Percentiles rank a stretch among this genome's conserved stretches.
Conservation (phyloP, 1,284 basidiomycete species). For the Sanguinoderma infundibulare region DNA sequence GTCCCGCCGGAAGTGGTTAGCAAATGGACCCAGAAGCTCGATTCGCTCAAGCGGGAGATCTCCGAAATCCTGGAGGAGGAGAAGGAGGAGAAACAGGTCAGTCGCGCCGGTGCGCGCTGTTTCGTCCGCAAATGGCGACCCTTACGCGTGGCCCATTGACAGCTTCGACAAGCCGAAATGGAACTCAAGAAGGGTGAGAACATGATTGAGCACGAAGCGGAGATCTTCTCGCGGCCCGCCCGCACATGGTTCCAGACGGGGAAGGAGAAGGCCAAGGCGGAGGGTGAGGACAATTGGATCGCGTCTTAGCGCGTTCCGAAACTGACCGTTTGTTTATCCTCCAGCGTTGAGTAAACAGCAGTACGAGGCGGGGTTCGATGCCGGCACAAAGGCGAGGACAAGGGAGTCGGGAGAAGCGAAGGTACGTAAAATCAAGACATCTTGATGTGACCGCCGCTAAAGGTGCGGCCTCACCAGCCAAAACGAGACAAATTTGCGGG, state of each 20-base stretch:
- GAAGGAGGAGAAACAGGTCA: constrained; percentile 91
- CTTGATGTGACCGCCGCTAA: constrained; percentile 21
- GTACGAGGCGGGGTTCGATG: constrained; percentile 61
- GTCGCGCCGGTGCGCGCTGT: constrained; percentile 27
- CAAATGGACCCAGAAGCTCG: constrained; percentile 76
- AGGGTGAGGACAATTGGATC: constrained; percentile 56
- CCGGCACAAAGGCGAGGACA: constrained; percentile 28
- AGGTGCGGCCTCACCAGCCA: constrained; percentile 37
- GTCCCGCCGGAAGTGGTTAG: constrained; percentile 81
- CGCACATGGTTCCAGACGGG: constrained; percentile 97
- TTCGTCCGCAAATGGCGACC: constrained; percentile 5
- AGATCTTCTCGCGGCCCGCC: constrained; percentile 93
- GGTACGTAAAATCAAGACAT: constrained; percentile 19
- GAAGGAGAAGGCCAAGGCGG: constrained; percentile 82
- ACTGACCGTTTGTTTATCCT: constrained; percentile 4
- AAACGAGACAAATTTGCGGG: constrained; percentile 86
- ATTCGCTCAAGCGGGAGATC: constrained; percentile 80
- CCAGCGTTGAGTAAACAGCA: constrained; percentile 75
- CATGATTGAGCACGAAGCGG: constrained; percentile 92
- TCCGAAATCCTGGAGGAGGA: constrained; percentile 88
- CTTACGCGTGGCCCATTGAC: constrained; percentile 14
- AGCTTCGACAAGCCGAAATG: constrained; percentile 94
- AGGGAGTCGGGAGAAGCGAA: constrained; percentile 38
- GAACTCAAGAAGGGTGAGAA: constrained; percentile 96
- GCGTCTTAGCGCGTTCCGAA: constrained; percentile 9